A percentile compares a stretch with the other conserved stretches of the same genome.
phyloP scores from a whole-genome alignment of 805 yeast genomes.

The Teunomyces cretensis region DNA sequence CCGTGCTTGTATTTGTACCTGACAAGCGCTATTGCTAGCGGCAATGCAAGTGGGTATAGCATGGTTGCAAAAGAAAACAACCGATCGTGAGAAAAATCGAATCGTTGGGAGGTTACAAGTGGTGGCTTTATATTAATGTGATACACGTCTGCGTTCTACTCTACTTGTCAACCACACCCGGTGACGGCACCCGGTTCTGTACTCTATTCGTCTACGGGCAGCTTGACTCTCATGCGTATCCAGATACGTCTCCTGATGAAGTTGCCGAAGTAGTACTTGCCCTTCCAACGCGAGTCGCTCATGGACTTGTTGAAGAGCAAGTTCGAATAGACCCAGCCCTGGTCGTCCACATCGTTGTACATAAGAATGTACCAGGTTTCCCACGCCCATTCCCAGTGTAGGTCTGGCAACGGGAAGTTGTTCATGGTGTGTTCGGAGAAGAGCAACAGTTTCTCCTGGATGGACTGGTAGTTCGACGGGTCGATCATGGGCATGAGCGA shows the following conservation, averaged over 20 bases:
- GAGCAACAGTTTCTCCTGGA: conserved; percentile 38
- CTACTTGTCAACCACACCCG: no score
- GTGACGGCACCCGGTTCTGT: no score
- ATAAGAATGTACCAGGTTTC: conserved; percentile 70
- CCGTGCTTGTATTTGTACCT: conserved; percentile 1
- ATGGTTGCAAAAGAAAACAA: conserved; percentile 1
- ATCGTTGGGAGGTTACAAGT: no score
- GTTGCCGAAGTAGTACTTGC: conserved; percentile 55
- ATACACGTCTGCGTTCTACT: no score
- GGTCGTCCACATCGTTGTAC: conserved; percentile 72
- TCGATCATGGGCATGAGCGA: conserved; percentile 49
- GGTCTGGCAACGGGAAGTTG: conserved; percentile 53
- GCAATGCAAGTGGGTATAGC: neutral
- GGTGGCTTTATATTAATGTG: no score
- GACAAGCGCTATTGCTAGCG: conserved; percentile 5
- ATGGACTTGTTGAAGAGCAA: conserved; percentile 36
- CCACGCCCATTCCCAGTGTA: conserved; percentile 70
- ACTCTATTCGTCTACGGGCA: neutral
- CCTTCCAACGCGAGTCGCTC: conserved; percentile 56
- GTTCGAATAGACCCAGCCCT: conserved; percentile 78
- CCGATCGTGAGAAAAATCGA: no score
- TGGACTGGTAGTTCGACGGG: conserved; percentile 49
- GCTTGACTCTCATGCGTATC: conserved; percentile 42
- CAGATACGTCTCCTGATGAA: conserved; percentile 68
- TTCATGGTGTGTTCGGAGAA: conserved; percentile 20